Conservation (phyloP, 331 rosid genomes). For the Stylosanthes scabra region DNA sequence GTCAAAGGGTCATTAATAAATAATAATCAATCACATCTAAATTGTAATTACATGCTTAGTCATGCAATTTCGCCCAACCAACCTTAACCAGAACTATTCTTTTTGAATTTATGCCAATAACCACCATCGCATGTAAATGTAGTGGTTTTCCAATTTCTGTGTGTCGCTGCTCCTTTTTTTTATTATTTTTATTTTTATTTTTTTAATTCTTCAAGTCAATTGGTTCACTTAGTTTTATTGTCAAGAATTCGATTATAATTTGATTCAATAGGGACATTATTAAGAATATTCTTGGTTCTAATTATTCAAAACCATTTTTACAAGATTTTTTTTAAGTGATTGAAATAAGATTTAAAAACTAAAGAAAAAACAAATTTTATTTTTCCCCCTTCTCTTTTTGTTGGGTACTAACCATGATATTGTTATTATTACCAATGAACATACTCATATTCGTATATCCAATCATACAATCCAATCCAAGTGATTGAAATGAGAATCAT, state of each 20-base stretch:
- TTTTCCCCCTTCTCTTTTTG: background rate
- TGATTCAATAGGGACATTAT: too few species aligned
- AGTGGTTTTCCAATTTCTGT: constrained; percentile 23
- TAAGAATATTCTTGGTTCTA: too few species aligned
- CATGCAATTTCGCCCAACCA: constrained; percentile 29
- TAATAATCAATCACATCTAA: constrained; percentile 17
- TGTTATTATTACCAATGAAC: background rate
- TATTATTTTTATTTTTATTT: too few species aligned
- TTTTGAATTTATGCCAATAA: constrained; percentile 5
- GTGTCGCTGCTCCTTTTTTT: background rate
- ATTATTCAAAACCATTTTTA: too few species aligned
- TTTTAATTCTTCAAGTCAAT: background rate
- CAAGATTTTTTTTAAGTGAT: too few species aligned
- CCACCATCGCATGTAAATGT: background rate
- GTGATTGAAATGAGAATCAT: constrained; percentile 25
- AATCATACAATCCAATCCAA: background rate
- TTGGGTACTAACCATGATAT: background rate
- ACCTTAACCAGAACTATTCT: constrained; percentile 1
- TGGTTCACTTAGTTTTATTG: too few species aligned
- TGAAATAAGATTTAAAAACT: too few species aligned
- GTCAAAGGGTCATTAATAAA: constrained; percentile 9
- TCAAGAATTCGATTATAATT: too few species aligned
- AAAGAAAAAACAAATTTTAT: background rate
- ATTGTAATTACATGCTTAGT: constrained; percentile 29
- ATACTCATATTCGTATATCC: background rate